These are phyloP conservation scores for Hymenoscyphus fructigenus DNA, from an alignment of 2,329 filamentous ascomycete genomes.

Conservation along the genomic window DNA sequence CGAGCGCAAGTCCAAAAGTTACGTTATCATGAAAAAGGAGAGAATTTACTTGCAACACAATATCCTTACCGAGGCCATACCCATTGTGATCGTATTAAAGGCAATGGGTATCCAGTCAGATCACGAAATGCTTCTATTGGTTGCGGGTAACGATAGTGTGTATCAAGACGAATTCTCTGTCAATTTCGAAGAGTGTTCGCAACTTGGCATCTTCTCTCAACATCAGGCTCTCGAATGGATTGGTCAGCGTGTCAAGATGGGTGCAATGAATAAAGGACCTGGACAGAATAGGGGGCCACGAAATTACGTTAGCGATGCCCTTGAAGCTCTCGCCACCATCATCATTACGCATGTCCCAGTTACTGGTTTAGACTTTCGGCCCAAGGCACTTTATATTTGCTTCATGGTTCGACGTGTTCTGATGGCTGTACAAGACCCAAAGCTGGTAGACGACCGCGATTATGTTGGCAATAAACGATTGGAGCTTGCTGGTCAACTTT, in stretches of 20 bases:
- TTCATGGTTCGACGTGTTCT: slow-evolving; percentile 97
- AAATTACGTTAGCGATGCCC: slow-evolving; percentile 84
- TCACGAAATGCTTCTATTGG: slow-evolving; percentile 88
- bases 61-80: slow-evolving; percentile 88
- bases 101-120: slow-evolving; percentile 92
- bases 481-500: slow-evolving; percentile 89
- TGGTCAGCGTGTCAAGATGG: slow-evolving; percentile 83
- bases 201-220: slow-evolving; percentile 83
- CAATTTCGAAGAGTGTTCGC: slow-evolving; percentile 91
- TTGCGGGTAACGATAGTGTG: slow-evolving; percentile 79
- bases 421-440: slow-evolving; percentile 88
- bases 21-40: slow-evolving; percentile 92
- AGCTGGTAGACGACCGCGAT: slow-evolving; percentile 91
- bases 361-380: slow-evolving; percentile 86
- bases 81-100: slow-evolving; percentile 89
- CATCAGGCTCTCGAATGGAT: slow-evolving; percentile 95
- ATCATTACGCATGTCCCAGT: slow-evolving; percentile 95
- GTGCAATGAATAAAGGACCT: slow-evolving; percentile 57
- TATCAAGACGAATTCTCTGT: slow-evolving; percentile 95
- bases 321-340: slow-evolving; percentile 89
- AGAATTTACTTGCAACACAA: slow-evolving; percentile 89
- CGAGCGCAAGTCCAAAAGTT: slow-evolving; percentile 96
- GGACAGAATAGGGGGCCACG: slow-evolving; percentile 52
- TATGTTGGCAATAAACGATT: slow-evolving; percentile 98
- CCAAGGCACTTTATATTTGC: slow-evolving; percentile 94